A percentile compares a stretch with the other conserved stretches of the same genome.
These are phyloP conservation scores for Cladosporium sp. DNA, from an alignment of 2,329 filamentous ascomycete genomes.

Conservation along the genomic window DNA sequence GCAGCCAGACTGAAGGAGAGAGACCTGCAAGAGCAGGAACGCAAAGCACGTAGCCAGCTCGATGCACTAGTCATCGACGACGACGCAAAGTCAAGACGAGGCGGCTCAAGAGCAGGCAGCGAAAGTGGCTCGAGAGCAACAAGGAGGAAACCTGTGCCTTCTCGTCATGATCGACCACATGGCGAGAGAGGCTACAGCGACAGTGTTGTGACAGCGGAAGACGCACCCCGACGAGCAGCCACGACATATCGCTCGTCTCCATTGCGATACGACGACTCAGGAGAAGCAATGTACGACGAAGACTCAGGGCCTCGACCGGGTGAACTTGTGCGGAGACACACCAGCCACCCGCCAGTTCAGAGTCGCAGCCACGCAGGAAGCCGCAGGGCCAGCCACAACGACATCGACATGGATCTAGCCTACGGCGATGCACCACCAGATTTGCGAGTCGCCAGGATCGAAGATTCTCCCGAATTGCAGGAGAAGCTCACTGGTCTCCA, in stretches of 20 bases:
- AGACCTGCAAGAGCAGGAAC: slow-evolving; percentile 46
- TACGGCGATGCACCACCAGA: slow-evolving; percentile 82
- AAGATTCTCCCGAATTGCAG: slow-evolving; percentile 60
- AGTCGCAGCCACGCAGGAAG: slow-evolving; percentile 24
- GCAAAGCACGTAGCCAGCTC: slow-evolving; percentile 59
- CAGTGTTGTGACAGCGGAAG: slow-evolving; percentile 43
- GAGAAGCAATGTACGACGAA: slow-evolving; percentile 23
- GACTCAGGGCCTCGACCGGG: slow-evolving; percentile 32
- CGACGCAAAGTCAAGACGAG: slow-evolving; percentile 26
- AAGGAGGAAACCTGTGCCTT: slow-evolving; percentile 30
- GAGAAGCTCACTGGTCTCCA: slow-evolving; percentile 74
- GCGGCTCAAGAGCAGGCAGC: slow-evolving; percentile 29
- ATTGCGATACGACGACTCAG: slow-evolving; percentile 31
- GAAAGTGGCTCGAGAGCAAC: slow-evolving; percentile 24
- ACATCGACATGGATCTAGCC: slow-evolving; percentile 87
- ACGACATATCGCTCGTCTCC: slow-evolving; percentile 31
- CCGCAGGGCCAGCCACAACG: slow-evolving; percentile 43
- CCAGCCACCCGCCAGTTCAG: slow-evolving; percentile 36
- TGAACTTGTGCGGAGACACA: slow-evolving; percentile 47
- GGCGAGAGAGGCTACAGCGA: slow-evolving; percentile 49
- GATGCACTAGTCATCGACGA: slow-evolving; percentile 51
- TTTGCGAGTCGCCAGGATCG: slow-evolving; percentile 50
- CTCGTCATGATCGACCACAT: slow-evolving; percentile 32
- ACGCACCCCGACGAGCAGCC: slow-evolving; percentile 19
- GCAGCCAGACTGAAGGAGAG: slow-evolving; percentile 64